Percentiles rank a stretch among this genome's conserved stretches.
Evolutionary conservation across 1,284 basidiomycete genomes (phyloP).

Genomic region (Apiotrichum brassicae): DNA sequence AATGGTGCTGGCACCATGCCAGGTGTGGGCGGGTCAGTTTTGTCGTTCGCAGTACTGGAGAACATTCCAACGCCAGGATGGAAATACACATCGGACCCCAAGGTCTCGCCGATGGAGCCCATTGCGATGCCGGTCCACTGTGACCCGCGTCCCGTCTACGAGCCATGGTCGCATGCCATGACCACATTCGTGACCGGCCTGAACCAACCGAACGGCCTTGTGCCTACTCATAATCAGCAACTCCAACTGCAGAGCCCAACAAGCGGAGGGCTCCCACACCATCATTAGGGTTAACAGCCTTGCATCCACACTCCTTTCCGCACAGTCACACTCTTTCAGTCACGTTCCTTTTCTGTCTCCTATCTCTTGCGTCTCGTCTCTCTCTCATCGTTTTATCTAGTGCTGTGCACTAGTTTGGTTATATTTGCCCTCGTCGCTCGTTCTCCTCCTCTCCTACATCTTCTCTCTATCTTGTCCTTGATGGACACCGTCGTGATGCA

Average conservation of each 20-base stretch:
- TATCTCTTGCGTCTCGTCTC: background rate
- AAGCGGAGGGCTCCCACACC: background rate
- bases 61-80: too few species aligned
- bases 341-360: background rate
- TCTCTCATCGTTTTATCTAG: too few species aligned
- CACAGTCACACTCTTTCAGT: background rate
- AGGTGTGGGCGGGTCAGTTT: background rate
- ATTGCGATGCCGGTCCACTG: background rate
- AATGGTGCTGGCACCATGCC: background rate
- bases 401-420: too few species aligned
- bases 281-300: conserved; percentile 2
- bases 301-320: background rate
- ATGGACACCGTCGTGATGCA: background rate
- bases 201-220: background rate
- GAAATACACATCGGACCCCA: background rate
- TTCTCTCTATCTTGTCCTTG: too few species aligned
- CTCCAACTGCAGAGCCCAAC: conserved; percentile 1
- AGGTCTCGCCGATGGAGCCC: background rate
- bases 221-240: background rate
- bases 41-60: too few species aligned
- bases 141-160: background rate
- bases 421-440: too few species aligned
- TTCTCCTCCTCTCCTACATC: too few species aligned
- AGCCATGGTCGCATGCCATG: background rate
- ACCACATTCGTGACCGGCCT: background rate